Base-by-base conservation (phyloP, 352 stramenopile genomes). In the Phytopythium vexans region DNA sequence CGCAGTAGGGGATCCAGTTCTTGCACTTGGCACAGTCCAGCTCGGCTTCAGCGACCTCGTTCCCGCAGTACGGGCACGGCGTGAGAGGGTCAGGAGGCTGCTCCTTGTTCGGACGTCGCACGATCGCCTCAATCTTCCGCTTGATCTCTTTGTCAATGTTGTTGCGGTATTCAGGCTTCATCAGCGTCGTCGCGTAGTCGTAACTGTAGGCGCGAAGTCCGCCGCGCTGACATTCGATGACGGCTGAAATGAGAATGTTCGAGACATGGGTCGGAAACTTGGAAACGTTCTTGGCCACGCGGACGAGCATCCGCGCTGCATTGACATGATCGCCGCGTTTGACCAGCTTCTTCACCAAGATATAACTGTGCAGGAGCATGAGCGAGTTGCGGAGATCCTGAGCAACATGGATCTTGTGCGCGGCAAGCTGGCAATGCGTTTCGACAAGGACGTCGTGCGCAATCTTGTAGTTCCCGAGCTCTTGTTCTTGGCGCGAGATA, bases 111-210 rank as follows among this genome's bases (percentile, higher is more conserved):
- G 89, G 86, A n/a, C 83, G 82, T 34, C 93, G 86, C 10, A 98
- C 89, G 45, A 98, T 97, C 12, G 87, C 84, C 70, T 98, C 92
- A 58, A 98, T 98, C 68, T 98, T 98, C 54, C 83, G 87, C 60
- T 89, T 89, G 60, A 95, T 95, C 48, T 95, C 81, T 50, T 92
- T 94, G 71, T 95, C 86, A 54, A 94, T 94, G 11, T 72, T 76
- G 50, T 76, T 87, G 49, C 89, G 85, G 62, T 97, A 85, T 62
- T 97, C 90, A 10, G 88, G 86, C 12, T 78, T 74, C 89, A 98
- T 96, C 44, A 97, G 77, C 37, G 78, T 91, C 14, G 77, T 91
- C 6, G 94, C 93, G 65, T 95, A 97, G 56, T 97, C 89, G 65
- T 97, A 97, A 59, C 89, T 94, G 56, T 77, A 87, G 14, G 86